A percentile compares a stretch with the other conserved stretches of the same genome.
phyloP scores from a whole-genome alignment of 1,284 basidiomycete species.

The Melampsora larici-populina region DNA sequence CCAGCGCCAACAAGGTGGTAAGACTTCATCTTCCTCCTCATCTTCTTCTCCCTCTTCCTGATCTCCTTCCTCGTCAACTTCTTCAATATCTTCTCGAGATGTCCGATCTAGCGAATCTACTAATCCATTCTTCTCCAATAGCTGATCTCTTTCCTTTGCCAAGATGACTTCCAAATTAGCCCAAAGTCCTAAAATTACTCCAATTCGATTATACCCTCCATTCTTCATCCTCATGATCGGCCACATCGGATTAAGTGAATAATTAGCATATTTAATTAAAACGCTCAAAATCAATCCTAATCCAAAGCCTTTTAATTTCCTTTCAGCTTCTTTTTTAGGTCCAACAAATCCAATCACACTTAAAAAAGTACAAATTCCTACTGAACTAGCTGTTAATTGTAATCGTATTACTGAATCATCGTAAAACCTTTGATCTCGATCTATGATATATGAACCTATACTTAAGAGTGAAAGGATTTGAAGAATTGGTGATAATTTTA shows the following conservation, averaged over 20 bases:
- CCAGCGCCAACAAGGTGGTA: constrained; percentile 9
- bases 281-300: constrained; percentile 68
- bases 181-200: constrained; percentile 57
- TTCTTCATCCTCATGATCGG: constrained; percentile 60
- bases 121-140: no score
- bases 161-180: constrained; percentile 46
- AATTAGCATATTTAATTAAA: constrained; percentile 72
- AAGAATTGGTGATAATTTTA: constrained; percentile 12
- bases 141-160: background rate
- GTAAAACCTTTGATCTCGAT: constrained; percentile 29
- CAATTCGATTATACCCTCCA: constrained; percentile 70
- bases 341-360: background rate
- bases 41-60: background rate
- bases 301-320: constrained; percentile 13
- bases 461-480: constrained; percentile 24
- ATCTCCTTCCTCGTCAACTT: background rate
- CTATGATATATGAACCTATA: constrained; percentile 33
- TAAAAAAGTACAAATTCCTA: constrained; percentile 22
- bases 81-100: background rate
- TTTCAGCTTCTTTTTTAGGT: background rate
- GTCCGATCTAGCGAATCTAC: background rate
- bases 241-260: constrained; percentile 84
- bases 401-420: constrained; percentile 41
- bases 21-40: background rate
- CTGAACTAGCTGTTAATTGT: constrained; percentile 30